Percentiles rank a stretch among this genome's conserved stretches.
These are phyloP conservation scores for Exophiala sideris DNA, from an alignment of 2,329 filamentous ascomycete genomes.

Conservation along the genomic window DNA sequence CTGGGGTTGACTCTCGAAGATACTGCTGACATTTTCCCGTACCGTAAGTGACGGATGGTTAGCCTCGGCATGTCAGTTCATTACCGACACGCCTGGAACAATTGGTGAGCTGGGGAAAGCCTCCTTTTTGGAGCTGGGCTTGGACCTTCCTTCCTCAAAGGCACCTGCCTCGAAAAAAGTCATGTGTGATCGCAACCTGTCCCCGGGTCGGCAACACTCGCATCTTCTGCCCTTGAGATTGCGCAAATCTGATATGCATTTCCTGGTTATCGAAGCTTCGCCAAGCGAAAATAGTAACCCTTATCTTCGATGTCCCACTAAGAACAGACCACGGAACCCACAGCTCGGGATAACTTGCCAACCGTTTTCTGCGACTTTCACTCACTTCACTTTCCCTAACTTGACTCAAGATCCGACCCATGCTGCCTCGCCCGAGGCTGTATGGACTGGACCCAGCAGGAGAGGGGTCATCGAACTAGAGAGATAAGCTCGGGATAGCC, in stretches of 20 bases:
- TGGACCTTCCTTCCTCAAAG: neutral
- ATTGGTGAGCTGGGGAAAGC: no score
- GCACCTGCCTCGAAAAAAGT: neutral
- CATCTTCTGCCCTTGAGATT: neutral
- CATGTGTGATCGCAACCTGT: neutral
- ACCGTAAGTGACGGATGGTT: neutral
- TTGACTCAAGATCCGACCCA: neutral
- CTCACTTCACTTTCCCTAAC: neutral
- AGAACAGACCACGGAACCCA: neutral
- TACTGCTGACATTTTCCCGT: neutral
- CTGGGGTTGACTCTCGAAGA: neutral
- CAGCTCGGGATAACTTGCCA: conserved; percentile 8
- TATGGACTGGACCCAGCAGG: neutral
- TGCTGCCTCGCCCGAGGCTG: neutral
- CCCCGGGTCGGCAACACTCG: neutral
- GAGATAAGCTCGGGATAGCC: conserved; percentile 10
- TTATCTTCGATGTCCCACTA: conserved; percentile 1
- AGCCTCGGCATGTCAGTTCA: neutral
- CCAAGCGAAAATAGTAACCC: neutral
- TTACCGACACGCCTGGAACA: no score
- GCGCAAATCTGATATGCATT: neutral
- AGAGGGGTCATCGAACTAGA: neutral
- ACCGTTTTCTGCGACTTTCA: neutral
- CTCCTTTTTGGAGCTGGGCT: neutral
- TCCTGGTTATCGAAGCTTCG: neutral